Percentiles rank a stretch among this genome's conserved stretches.
These are phyloP conservation scores for Colletotrichum sp. DNA, from an alignment of 2,329 filamentous ascomycete species.

Conservation along the genomic window DNA sequence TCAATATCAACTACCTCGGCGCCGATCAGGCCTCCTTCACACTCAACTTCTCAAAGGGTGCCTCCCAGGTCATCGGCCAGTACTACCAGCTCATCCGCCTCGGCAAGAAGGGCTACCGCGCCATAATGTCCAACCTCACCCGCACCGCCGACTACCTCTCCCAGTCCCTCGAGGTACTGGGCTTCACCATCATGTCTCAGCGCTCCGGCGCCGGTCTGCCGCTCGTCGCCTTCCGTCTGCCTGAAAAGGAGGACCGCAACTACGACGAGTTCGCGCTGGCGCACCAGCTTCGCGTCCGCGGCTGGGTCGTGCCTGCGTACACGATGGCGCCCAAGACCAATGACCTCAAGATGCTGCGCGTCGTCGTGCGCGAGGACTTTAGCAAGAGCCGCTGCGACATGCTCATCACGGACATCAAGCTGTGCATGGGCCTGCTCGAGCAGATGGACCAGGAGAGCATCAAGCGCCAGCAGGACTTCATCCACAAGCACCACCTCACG, in stretches of 20 bases:
- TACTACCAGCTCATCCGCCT: constrained; percentile 98
- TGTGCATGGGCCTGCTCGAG: constrained; percentile 74
- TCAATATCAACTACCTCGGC: constrained; percentile 99
- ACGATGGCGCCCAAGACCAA: constrained; percentile 93
- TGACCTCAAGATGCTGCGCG: constrained; percentile 85
- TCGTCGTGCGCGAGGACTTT: constrained; percentile 94
- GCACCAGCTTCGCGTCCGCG: constrained; percentile 83
- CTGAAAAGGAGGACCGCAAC: constrained; percentile 52
- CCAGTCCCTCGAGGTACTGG: constrained; percentile 72
- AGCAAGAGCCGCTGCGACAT: constrained; percentile 80
- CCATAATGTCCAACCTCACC: constrained; percentile 94
- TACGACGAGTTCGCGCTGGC: constrained; percentile 82
- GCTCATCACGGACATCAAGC: constrained; percentile 78
- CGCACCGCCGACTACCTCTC: constrained; percentile 88
- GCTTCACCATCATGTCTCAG: constrained; percentile 89
- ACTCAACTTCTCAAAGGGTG: constrained; percentile 96
- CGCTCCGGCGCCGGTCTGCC: constrained; percentile 79
- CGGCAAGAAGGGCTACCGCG: constrained; percentile 88
- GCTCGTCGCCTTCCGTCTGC: constrained; percentile 81
- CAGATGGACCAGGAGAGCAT: constrained; percentile 77
- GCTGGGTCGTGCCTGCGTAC: constrained; percentile 95
- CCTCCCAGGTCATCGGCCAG: constrained; percentile 92
- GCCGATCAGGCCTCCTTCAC: constrained; percentile 96
- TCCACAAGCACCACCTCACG: constrained; percentile 60
- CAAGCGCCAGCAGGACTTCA: constrained; percentile 70